phyloP scores from a whole-genome alignment of 1,284 basidiomycete species.

The Ganoderma sinense region DNA sequence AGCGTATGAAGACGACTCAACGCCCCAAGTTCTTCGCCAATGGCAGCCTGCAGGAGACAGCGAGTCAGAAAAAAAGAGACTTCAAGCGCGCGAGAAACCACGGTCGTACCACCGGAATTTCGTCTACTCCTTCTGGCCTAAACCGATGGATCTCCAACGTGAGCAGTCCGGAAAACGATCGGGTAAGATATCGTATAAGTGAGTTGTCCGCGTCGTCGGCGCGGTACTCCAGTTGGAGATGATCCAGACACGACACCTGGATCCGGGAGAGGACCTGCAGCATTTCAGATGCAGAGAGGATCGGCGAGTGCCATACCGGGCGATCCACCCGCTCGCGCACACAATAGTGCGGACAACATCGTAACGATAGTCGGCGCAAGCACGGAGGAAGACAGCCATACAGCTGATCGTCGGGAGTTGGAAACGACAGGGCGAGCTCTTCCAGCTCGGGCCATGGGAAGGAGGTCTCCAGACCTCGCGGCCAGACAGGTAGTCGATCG shows the following conservation, averaged over 20 bases:
- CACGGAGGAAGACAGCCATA: background rate
- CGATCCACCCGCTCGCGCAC: background rate
- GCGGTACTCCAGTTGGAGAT: slow-evolving; percentile 5
- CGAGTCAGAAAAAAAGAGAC: too few relatives aligned
- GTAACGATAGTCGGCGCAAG: background rate
- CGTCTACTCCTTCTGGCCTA: too few relatives aligned
- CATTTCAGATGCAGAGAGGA: background rate
- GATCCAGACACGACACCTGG: background rate
- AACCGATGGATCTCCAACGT: too few relatives aligned
- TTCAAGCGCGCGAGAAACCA: too few relatives aligned
- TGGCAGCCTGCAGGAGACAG: too few relatives aligned
- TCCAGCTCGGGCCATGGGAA: slow-evolving; percentile 12
- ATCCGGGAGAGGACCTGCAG: background rate
- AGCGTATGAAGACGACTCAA: too few relatives aligned
- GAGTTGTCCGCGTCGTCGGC: background rate
- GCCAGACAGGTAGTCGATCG: background rate
- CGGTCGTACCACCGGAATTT: too few relatives aligned
- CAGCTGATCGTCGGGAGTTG: background rate
- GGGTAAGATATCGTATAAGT: too few relatives aligned
- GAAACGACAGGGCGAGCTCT: background rate
- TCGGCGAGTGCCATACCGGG: background rate
- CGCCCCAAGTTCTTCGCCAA: too few relatives aligned
- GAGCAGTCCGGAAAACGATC: too few relatives aligned
- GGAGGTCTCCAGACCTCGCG: background rate
- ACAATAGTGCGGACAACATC: background rate